Conservation (phyloP, 2,329 filamentous ascomycete genomes). For the Macroventuria anomochaeta region DNA sequence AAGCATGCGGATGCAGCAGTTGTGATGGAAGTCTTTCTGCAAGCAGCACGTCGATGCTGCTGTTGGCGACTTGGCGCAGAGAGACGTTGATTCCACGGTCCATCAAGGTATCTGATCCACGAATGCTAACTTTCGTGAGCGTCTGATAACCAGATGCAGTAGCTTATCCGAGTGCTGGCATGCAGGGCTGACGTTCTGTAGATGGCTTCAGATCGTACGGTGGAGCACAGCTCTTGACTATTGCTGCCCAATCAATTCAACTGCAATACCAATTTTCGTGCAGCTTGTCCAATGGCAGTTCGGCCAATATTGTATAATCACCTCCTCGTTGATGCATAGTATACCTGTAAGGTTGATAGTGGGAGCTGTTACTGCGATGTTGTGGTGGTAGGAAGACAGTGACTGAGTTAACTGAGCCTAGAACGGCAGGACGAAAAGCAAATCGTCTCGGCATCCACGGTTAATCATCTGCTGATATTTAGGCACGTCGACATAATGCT, state of each 20-base stretch:
- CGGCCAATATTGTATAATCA: too few relatives aligned
- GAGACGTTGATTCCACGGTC: background rate
- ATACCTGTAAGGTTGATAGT: too few relatives aligned
- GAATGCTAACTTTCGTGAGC: background rate
- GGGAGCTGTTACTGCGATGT: background rate
- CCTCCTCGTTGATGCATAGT: too few relatives aligned
- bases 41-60: too few relatives aligned
- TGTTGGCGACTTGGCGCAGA: background rate
- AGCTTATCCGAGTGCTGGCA: slow-evolving; percentile 1
- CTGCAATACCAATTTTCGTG: too few relatives aligned
- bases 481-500: background rate
- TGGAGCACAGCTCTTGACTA: too few relatives aligned
- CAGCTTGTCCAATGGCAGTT: too few relatives aligned
- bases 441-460: background rate
- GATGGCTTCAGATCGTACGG: too few relatives aligned
- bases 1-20: too few relatives aligned
- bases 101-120: background rate
- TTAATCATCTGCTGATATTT: background rate
- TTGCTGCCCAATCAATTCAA: background rate
- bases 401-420: background rate
- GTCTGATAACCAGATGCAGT: slow-evolving; percentile 6
- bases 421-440: background rate
- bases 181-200: background rate
- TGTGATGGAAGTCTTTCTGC: background rate
- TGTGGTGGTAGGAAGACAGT: background rate